phyloP scores from a whole-genome alignment of 306 rosid genomes.

The Pyrus bretschneideri region DNA sequence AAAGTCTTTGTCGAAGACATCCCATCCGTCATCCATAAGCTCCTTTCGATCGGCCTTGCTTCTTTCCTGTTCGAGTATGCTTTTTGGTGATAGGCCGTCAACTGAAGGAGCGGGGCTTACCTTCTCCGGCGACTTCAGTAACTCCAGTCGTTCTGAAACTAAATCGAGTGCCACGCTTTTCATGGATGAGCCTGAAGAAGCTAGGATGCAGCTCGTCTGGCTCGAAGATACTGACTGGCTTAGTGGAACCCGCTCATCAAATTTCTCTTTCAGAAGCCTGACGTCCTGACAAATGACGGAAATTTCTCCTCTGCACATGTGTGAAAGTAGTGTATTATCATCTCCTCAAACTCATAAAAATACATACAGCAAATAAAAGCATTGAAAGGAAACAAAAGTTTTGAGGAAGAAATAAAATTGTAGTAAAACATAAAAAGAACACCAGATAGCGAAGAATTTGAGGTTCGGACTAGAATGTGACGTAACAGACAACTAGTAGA shows the following conservation, averaged over 20 bases:
- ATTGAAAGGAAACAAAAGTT: not conserved
- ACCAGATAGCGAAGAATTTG: too few species aligned
- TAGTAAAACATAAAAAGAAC: too few species aligned
- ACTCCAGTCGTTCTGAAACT: constrained; percentile 29
- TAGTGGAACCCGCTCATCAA: constrained; percentile 76
- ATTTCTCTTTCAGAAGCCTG: constrained; percentile 66
- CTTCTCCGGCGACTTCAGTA: constrained; percentile 18
- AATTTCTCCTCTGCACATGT: constrained; percentile 71
- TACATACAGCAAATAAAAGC: too few species aligned
- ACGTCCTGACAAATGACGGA: constrained; percentile 78
- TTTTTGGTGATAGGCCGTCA: constrained; percentile 1
- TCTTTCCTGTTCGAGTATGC: not conserved
- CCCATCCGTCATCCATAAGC: constrained; percentile 71
- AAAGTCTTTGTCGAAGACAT: constrained; percentile 35
- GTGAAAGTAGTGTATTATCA: not conserved
- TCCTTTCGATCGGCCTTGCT: constrained; percentile 28
- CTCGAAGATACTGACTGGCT: constrained; percentile 74
- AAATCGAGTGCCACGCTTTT: constrained; percentile 18
- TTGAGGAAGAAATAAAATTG: too few species aligned
- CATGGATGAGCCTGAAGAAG: constrained; percentile 43
- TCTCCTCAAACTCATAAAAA: not conserved
- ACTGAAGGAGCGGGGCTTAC: constrained; percentile 23
- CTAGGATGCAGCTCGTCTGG: constrained; percentile 79
- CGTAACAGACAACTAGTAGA: not conserved
- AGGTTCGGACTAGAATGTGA: not conserved